Evolutionary conservation across 306 rosid species (phyloP).

Genomic region (Nissolia schottii): DNA sequence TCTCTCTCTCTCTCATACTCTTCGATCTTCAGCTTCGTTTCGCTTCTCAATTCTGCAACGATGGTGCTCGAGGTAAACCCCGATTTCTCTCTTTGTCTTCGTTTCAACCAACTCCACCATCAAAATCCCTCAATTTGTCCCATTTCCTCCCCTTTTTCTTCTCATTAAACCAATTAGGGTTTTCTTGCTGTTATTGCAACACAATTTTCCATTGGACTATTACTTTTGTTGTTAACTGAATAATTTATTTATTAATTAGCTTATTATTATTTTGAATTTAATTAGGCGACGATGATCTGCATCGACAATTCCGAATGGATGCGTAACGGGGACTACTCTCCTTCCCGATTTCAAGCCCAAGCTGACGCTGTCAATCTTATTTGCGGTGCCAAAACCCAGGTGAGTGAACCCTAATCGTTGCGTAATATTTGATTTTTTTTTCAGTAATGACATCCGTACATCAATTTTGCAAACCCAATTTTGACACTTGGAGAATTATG

Average conservation of each 20-base stretch:
- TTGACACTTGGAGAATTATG: neutral
- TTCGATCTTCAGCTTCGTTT: conserved; percentile 17
- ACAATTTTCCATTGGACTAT: neutral
- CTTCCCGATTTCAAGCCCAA: conserved; percentile 87
- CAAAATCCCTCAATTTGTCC: neutral
- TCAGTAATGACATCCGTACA: neutral
- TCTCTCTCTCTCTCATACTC: neutral
- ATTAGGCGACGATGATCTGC: conserved; percentile 95
- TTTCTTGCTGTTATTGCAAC: conserved; percentile 7
- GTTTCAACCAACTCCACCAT: neutral
- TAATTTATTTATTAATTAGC: neutral
- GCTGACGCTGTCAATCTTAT: conserved; percentile 87
- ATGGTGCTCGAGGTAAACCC: conserved; percentile 89
- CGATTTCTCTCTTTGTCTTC: neutral
- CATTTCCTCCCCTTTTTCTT: neutral
- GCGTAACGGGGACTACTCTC: conserved; percentile 91
- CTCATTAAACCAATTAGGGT: conserved; percentile 38
- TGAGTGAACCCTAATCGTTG: conserved; percentile 2
- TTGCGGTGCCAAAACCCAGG: conserved; percentile 98
- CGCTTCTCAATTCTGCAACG: conserved; percentile 28
- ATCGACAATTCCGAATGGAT: conserved; percentile 97
- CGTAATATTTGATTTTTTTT: no score
- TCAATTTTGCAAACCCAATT: neutral
- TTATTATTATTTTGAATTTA: neutral
- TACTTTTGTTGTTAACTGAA: neutral